phyloP scores from a whole-genome alignment of 805 yeast genomes.

The Myxozyma vanderwaltii region DNA sequence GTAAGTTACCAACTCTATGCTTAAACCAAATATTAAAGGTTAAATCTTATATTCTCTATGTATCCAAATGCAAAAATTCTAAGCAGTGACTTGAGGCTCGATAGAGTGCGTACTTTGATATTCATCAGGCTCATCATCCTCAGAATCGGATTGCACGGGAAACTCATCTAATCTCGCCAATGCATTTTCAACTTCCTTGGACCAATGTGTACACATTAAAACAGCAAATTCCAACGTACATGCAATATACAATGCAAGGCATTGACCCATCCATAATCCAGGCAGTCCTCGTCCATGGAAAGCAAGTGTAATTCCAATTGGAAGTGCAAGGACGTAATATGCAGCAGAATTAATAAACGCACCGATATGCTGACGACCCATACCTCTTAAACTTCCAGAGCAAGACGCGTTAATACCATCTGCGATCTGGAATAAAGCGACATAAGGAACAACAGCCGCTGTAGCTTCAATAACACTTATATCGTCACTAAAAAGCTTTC shows the following conservation, averaged over 20 bases:
- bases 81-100: background rate
- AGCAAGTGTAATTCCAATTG: slow-evolving; percentile 63
- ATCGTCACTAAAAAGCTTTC: slow-evolving; percentile 64
- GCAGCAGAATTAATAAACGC: slow-evolving; percentile 68
- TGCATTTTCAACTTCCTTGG: slow-evolving; percentile 34
- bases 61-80: background rate
- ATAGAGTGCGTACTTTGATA: slow-evolving; percentile 11
- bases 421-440: slow-evolving; percentile 64
- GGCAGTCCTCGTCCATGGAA: slow-evolving; percentile 52
- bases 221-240: slow-evolving; percentile 32
- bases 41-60: too few relatives aligned
- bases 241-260: slow-evolving; percentile 46
- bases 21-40: too few relatives aligned
- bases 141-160: slow-evolving; percentile 14
- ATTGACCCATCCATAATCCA: slow-evolving; percentile 74
- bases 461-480: slow-evolving; percentile 56
- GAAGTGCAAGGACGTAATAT: slow-evolving; percentile 71
- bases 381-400: slow-evolving; percentile 72
- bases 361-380: slow-evolving; percentile 74
- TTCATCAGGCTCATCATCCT: slow-evolving; percentile 19
- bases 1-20: background rate
- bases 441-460: slow-evolving; percentile 60
- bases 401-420: slow-evolving; percentile 74
- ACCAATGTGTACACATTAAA: slow-evolving; percentile 35
- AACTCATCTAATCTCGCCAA: slow-evolving; percentile 28